phyloP scores from a whole-genome alignment of 1,284 basidiomycete genomes.

The Lignosus rhinocerotis region DNA sequence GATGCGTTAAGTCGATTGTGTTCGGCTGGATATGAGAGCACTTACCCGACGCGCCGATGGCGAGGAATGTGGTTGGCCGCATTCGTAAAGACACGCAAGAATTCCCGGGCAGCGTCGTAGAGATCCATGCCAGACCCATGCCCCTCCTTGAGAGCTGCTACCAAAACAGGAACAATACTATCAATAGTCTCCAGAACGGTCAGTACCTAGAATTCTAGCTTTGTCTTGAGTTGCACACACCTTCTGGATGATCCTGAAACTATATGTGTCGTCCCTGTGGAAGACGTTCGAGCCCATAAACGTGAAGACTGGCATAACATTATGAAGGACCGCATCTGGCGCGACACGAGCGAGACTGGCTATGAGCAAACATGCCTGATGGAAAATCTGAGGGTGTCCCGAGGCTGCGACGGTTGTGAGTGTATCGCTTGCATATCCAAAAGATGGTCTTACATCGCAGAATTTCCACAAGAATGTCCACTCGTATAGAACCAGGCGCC shows the following conservation, averaged over 20 bases:
- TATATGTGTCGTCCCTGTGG: conserved; percentile 95
- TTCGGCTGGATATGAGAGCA: conserved; percentile 15
- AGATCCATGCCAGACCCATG: conserved; percentile 58
- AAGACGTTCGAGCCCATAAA: conserved; percentile 98
- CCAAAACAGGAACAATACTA: conserved; percentile 92
- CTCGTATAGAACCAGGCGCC: conserved; percentile 51
- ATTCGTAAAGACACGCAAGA: conserved; percentile 87
- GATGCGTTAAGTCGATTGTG: conserved; percentile 9
- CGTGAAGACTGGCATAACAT: conserved; percentile 98
- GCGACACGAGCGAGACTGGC: conserved; percentile 82
- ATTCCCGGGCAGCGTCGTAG: conserved; percentile 67
- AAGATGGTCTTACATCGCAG: conserved; percentile 63
- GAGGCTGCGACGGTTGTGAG: conserved; percentile 52
- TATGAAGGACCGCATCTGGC: conserved; percentile 90
- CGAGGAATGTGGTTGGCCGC: conserved; percentile 86
- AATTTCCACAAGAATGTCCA: conserved; percentile 86
- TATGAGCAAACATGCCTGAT: conserved; percentile 91
- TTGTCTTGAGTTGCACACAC: conserved; percentile 38
- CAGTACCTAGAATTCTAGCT: not conserved
- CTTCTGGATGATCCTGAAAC: conserved; percentile 93
- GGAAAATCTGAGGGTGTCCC: conserved; percentile 92
- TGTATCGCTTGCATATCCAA: conserved; percentile 5
- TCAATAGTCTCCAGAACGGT: conserved; percentile 73
- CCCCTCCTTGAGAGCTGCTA: conserved; percentile 65
- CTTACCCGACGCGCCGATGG: conserved; percentile 81